These are phyloP conservation scores for Fusarium nisikadoi DNA, from an alignment of 2,329 filamentous ascomycete species.

Conservation along the genomic window DNA sequence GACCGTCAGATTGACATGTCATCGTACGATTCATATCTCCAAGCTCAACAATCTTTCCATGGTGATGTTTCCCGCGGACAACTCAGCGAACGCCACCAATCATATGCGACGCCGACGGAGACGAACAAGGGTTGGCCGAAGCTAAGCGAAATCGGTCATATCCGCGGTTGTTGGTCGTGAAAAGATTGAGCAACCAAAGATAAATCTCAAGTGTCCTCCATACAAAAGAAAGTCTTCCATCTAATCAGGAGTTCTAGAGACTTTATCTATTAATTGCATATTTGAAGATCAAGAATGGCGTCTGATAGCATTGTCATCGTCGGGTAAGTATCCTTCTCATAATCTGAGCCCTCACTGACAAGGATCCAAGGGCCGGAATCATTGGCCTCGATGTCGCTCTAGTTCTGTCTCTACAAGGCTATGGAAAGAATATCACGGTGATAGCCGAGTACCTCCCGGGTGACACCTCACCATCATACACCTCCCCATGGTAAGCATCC, in stretches of 20 bases:
- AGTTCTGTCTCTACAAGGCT: background rate
- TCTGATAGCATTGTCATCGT: constrained; percentile 1
- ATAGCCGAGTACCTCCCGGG: background rate
- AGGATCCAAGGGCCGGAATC: background rate
- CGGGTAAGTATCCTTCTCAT: background rate
- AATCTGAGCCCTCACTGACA: background rate
- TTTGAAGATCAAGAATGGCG: background rate
- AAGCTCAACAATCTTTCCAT: background rate
- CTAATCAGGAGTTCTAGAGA: rapidly evolving
- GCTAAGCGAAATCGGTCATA: background rate
- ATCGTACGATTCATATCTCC: background rate
- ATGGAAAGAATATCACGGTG: background rate
- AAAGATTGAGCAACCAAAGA: background rate
- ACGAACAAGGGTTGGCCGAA: background rate
- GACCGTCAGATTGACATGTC: background rate
- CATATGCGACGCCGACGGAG: background rate
- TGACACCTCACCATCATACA: background rate
- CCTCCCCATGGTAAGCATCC: background rate
- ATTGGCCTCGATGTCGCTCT: constrained; percentile 1
- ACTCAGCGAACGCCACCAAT: background rate
- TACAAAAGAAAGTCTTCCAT: background rate
- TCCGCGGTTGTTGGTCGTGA: background rate
- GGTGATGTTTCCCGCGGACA: background rate
- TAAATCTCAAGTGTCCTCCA: background rate
- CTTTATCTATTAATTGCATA: rapidly evolving